A percentile compares a stretch with the other conserved stretches of the same genome.
Evolutionary conservation across 495 filamentous ascomycete species (phyloP).

Genomic region (Tuber borchii): DNA sequence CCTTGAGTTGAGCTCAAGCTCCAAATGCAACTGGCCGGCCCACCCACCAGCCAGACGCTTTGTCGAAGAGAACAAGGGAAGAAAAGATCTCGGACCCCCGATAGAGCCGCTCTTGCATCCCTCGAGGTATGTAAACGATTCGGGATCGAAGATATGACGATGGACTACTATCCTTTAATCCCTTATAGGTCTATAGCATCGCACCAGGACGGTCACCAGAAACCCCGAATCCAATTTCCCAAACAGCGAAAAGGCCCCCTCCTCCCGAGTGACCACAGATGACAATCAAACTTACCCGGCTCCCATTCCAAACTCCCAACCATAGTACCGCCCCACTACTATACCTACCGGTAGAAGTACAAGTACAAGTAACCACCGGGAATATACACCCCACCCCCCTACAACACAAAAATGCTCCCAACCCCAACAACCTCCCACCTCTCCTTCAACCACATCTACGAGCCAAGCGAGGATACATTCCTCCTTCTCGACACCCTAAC

Average conservation of each 20-base stretch:
- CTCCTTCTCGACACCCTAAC: slow-evolving; percentile 90
- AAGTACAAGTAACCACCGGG: background rate
- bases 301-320: background rate
- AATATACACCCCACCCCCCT: background rate
- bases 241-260: background rate
- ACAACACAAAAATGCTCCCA: slow-evolving; percentile 59
- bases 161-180: no score
- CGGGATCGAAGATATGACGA: no score
- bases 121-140: no score
- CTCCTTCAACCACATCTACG: slow-evolving; percentile 76
- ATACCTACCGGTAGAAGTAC: no score
- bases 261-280: background rate
- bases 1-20: background rate
- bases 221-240: background rate
- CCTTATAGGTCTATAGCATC: no score
- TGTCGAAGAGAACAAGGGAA: no score
- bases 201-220: no score
- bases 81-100: no score
- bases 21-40: no score
- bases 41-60: no score
- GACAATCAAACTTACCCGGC: background rate
- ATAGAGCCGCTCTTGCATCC: no score
- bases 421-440: slow-evolving; percentile 90
- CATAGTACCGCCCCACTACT: no score
- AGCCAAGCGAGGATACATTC: slow-evolving; percentile 90